Conservation (phyloP, 371 early-diverging fungal species). For the Mucor indicus region DNA sequence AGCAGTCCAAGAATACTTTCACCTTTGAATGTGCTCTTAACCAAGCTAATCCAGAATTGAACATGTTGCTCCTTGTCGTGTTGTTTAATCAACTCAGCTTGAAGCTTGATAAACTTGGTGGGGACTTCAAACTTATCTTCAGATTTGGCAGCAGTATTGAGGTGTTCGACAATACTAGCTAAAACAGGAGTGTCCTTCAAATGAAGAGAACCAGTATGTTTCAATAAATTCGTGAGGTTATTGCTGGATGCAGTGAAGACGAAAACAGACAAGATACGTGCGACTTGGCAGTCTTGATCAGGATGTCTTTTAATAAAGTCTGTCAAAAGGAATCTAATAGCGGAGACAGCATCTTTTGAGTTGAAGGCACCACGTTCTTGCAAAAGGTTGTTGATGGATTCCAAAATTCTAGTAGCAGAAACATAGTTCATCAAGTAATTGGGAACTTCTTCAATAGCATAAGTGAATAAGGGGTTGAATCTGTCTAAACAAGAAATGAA, state of each 20-base stretch:
- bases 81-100: constrained; percentile 27
- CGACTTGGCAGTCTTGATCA: constrained; percentile 15
- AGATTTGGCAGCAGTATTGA: constrained; percentile 8
- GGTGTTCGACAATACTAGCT: constrained; percentile 12
- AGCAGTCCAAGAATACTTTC: constrained; percentile 31
- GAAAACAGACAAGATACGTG: constrained; percentile 30
- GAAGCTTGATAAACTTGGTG: constrained; percentile 27
- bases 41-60: constrained; percentile 29
- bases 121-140: constrained; percentile 12
- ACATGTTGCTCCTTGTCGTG: constrained; percentile 1
- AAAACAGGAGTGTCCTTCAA: constrained; percentile 10
- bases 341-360: constrained; percentile 17
- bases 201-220: neutral
- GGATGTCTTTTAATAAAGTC: constrained; percentile 26
- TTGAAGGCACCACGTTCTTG: constrained; percentile 26
- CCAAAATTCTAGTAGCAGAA: constrained; percentile 33
- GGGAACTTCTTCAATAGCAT: constrained; percentile 33
- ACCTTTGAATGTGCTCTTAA: constrained; percentile 9
- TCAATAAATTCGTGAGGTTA: constrained; percentile 12
- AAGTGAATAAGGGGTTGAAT: constrained; percentile 42
- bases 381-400: constrained; percentile 22
- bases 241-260: constrained; percentile 24
- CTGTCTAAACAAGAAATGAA: constrained; percentile 53
- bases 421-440: constrained; percentile 30
- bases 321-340: constrained; percentile 32